These are phyloP conservation scores for Trichosporon sp. DNA, from an alignment of 1,284 basidiomycete genomes.

Conservation along the genomic window DNA sequence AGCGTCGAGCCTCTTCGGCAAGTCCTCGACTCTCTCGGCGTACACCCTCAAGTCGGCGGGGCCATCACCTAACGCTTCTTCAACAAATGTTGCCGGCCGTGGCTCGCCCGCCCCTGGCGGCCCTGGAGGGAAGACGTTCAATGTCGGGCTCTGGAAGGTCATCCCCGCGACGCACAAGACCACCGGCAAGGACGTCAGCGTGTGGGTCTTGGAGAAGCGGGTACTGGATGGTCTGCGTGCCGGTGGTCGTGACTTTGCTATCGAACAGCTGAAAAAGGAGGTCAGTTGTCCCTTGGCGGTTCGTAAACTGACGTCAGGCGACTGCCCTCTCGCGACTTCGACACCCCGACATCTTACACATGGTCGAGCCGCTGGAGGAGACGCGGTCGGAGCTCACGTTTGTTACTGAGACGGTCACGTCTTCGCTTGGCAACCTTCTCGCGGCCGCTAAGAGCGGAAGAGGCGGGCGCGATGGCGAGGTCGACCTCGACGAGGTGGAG, in stretches of 20 bases:
- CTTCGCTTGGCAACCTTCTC: conserved; percentile 54
- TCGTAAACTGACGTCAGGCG: conserved; percentile 56
- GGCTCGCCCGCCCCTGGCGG: conserved; percentile 36
- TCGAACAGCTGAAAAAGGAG: conserved; percentile 84
- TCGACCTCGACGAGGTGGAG: conserved; percentile 60
- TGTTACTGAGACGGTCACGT: conserved; percentile 83
- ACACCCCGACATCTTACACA: conserved; percentile 94
- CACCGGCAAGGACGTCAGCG: conserved; percentile 76
- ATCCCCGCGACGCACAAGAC: conserved; percentile 78
- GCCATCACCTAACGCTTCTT: conserved; percentile 34
- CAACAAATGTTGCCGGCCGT: conserved; percentile 49
- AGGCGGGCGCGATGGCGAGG: conserved; percentile 69
- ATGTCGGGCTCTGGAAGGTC: conserved; percentile 82
- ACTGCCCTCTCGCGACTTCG: conserved; percentile 77
- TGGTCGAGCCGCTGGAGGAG: conserved; percentile 97
- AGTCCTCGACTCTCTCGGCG: conserved; percentile 77
- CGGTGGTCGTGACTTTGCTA: conserved; percentile 58
- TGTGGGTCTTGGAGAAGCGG: conserved; percentile 85
- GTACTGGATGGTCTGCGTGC: conserved; percentile 66
- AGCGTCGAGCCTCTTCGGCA: conserved; percentile 81
- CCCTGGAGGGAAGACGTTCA: conserved; percentile 51
- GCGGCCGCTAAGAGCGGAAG: conserved; percentile 58
- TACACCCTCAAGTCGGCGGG: conserved; percentile 59
- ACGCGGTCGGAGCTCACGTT: conserved; percentile 80
- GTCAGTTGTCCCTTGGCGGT: conserved; percentile 50